Evolutionary conservation across 768 basidiomycete species (phyloP).

Genomic region (Leccinum rimulosum): DNA sequence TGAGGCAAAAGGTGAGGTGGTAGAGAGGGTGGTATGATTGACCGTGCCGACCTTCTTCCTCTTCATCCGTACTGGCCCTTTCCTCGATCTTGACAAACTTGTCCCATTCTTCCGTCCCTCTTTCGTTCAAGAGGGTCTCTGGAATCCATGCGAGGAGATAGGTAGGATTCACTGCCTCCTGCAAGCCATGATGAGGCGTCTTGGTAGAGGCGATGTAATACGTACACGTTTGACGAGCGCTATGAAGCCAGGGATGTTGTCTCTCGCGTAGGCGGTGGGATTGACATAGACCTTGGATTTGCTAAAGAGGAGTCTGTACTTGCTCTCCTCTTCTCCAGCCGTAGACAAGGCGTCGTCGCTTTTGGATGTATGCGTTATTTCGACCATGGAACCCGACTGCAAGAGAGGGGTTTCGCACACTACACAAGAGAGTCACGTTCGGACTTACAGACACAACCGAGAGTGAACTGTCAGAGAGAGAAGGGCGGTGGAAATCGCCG

Average conservation of each 20-base stretch:
- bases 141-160: constrained; percentile 94
- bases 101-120: constrained; percentile 81
- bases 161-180: constrained; percentile 74
- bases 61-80: constrained; percentile 52
- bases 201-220: constrained; percentile 14
- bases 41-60: constrained; percentile 61
- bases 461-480: constrained; percentile 44
- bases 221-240: constrained; percentile 86
- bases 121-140: constrained; percentile 78
- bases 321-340: constrained; percentile 49
- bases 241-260: constrained; percentile 94
- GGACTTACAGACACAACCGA: constrained; percentile 49
- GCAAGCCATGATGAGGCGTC: constrained; percentile 12
- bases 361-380: constrained; percentile 51
- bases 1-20: constrained; percentile 7
- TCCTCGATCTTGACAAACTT: constrained; percentile 88
- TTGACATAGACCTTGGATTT: constrained; percentile 96
- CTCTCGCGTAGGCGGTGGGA: constrained; percentile 86
- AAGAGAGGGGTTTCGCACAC: constrained; percentile 7
- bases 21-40: not conserved
- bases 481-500: constrained; percentile 23
- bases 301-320: constrained; percentile 77
- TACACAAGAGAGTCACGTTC: not conserved
- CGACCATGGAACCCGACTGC: constrained; percentile 66
- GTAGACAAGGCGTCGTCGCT: constrained; percentile 16